Evolutionary conservation across 257 asterid species (phyloP).

Genomic region (Eucommia ulmoides): DNA sequence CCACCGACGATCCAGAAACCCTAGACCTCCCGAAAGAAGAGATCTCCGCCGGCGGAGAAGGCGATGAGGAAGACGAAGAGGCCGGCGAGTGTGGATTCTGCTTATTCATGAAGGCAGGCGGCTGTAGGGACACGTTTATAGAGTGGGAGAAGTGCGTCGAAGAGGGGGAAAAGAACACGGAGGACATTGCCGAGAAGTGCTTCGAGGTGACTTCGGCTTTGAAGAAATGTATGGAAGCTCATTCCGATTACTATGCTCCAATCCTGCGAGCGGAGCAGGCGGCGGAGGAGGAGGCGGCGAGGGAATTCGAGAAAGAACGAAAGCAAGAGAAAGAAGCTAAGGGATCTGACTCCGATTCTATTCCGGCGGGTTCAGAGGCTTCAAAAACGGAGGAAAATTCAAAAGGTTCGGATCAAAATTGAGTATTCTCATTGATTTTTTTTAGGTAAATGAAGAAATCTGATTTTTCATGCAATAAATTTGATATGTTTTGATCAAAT

Average conservation of each 20-base stretch:
- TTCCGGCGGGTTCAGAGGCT: no score
- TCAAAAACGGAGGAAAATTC: no score
- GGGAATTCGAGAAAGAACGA: conserved; percentile 35
- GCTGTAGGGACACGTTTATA: conserved; percentile 46
- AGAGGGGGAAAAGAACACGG: conserved; percentile 48
- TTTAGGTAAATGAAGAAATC: no score
- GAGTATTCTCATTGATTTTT: no score
- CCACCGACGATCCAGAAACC: conserved; percentile 8
- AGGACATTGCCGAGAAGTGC: conserved; percentile 59
- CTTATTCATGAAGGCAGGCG: conserved; percentile 79
- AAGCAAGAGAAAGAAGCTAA: conserved; percentile 9
- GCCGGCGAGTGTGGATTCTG: conserved; percentile 78
- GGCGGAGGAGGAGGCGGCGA: conserved; percentile 40
- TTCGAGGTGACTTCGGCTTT: conserved; percentile 36
- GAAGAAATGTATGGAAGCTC: conserved; percentile 71
- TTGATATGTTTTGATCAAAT: no score
- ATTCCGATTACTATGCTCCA: conserved; percentile 61
- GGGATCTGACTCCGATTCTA: no score
- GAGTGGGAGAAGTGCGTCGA: conserved; percentile 73
- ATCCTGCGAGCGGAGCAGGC: conserved; percentile 57
- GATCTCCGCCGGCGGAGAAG: conserved; percentile 10
- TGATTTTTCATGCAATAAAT: no score
- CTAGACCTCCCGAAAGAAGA: conserved; percentile 6
- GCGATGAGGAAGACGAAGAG: conserved; percentile 40
- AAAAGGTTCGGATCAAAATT: no score